These are phyloP conservation scores for Alternaria arbusti DNA, from an alignment of 2,329 filamentous ascomycete genomes.

Conservation along the genomic window DNA sequence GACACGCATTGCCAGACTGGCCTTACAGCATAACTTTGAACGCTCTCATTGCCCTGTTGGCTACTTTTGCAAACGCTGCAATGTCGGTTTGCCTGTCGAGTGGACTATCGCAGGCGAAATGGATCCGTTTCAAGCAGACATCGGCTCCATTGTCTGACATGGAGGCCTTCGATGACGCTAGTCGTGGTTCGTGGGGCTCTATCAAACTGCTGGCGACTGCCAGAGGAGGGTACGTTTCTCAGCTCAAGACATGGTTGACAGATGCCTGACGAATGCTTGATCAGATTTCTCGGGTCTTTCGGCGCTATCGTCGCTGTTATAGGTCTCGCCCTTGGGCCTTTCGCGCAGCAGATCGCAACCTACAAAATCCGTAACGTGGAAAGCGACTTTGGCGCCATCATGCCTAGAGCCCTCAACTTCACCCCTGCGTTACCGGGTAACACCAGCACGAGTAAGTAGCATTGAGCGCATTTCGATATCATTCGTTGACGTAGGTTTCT, in stretches of 20 bases:
- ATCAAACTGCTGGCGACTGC: constrained; percentile 12
- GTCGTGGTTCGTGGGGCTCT: constrained; percentile 18
- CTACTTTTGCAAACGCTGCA: constrained; percentile 19
- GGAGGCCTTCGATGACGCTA: constrained; percentile 19
- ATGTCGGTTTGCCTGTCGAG: constrained; percentile 19
- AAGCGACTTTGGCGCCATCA: constrained; percentile 12
- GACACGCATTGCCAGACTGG: constrained; percentile 18
- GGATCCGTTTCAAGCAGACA: constrained; percentile 15
- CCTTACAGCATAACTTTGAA: constrained; percentile 20
- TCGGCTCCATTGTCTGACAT: constrained; percentile 14
- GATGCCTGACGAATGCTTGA: constrained; percentile 1
- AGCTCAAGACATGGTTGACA: too few relatives aligned
- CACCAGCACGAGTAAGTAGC: constrained; percentile 18
- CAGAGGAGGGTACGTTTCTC: constrained; percentile 13
- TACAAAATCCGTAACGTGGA: constrained; percentile 18
- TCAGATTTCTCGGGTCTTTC: constrained; percentile 16
- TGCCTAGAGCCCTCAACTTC: constrained; percentile 19
- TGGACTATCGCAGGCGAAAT: constrained; percentile 20
- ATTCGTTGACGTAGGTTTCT: background rate
- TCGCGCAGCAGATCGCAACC: constrained; percentile 19
- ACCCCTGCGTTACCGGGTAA: constrained; percentile 13
- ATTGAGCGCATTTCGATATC: background rate
- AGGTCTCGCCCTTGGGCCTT: constrained; percentile 16
- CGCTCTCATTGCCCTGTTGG: constrained; percentile 19
- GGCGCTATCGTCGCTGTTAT: constrained; percentile 16